These are phyloP conservation scores for Yamadazyma spencermartinsiae DNA, from an alignment of 1,139 yeast genomes.

Conservation along the genomic window DNA sequence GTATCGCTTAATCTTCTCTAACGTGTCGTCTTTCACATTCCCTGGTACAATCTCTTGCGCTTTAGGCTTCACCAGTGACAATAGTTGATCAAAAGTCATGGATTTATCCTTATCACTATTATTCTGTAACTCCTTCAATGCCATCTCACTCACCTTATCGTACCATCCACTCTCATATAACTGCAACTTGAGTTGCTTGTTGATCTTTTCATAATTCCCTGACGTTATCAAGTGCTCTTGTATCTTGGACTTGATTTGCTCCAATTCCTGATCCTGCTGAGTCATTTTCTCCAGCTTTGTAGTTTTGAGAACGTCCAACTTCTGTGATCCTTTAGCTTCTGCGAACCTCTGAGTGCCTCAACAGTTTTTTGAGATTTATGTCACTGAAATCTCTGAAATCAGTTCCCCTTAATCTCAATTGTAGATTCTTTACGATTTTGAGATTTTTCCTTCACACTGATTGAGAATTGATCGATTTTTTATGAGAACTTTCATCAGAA, in stretches of 20 bases:
- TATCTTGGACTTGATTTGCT: constrained; percentile 60
- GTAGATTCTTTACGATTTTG: too few relatives aligned
- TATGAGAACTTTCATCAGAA: background rate
- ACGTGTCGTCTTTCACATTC: constrained; percentile 57
- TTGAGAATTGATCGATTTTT: too few relatives aligned
- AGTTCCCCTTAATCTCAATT: too few relatives aligned
- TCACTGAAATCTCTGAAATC: too few relatives aligned
- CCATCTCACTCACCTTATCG: constrained; percentile 65
- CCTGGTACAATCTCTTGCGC: constrained; percentile 74
- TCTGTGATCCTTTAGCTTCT: too few relatives aligned
- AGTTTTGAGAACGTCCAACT: too few relatives aligned
- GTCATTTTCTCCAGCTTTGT: constrained; percentile 23
- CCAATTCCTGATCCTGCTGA: constrained; percentile 41
- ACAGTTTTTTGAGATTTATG: too few relatives aligned
- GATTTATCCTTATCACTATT: constrained; percentile 32
- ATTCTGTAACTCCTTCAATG: constrained; percentile 39
- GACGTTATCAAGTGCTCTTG: constrained; percentile 71
- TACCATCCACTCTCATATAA: constrained; percentile 85
- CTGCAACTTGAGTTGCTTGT: constrained; percentile 59
- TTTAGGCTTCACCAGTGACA: constrained; percentile 56
- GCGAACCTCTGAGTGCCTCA: too few relatives aligned
- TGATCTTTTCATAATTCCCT: constrained; percentile 76
- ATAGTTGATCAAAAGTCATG: constrained; percentile 55
- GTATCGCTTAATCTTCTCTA: constrained; percentile 59
- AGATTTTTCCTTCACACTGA: too few relatives aligned